phyloP scores from a whole-genome alignment of 1,139 yeast genomes.

The Saccharomyces hybrid region DNA sequence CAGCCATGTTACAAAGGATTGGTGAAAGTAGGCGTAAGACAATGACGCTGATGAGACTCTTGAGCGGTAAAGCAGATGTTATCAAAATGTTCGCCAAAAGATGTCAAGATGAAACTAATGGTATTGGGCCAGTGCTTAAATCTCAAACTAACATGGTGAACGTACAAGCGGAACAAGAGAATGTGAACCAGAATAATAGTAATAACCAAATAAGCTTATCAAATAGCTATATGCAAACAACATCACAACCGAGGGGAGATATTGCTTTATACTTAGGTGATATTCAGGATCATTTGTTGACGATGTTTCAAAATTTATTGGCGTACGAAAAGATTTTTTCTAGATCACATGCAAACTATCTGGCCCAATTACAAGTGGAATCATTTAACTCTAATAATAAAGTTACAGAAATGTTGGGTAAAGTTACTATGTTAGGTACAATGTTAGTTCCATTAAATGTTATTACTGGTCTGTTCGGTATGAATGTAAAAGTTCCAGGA shows the following conservation, averaged over 20 bases:
- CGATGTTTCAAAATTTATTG: constrained; percentile 85
- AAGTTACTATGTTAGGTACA: constrained; percentile 86
- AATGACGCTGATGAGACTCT: constrained; percentile 83
- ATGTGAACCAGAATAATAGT: background rate
- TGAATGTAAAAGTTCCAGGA: constrained; percentile 94
- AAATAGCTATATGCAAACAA: background rate
- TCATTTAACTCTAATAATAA: constrained; percentile 77
- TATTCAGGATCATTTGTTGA: constrained; percentile 94
- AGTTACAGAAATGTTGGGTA: constrained; percentile 79
- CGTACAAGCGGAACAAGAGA: constrained; percentile 16
- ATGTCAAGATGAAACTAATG: constrained; percentile 60
- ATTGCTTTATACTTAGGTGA: constrained; percentile 88
- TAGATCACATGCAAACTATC: constrained; percentile 82
- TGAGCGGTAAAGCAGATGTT: constrained; percentile 94
- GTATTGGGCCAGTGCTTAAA: constrained; percentile 33
- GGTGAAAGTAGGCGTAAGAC: constrained; percentile 90
- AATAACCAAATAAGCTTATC: background rate
- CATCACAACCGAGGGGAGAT: constrained; percentile 62
- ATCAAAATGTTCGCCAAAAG: constrained; percentile 95
- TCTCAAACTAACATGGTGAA: constrained; percentile 34
- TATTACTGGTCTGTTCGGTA: constrained; percentile 89
- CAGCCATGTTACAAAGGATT: constrained; percentile 66
- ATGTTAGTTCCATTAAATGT: constrained; percentile 82
- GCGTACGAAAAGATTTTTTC: constrained; percentile 91
- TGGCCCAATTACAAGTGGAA: constrained; percentile 91